Evolutionary conservation across 805 yeast species (phyloP).

Genomic region (Wickerhamiella vanderwaltii): DNA sequence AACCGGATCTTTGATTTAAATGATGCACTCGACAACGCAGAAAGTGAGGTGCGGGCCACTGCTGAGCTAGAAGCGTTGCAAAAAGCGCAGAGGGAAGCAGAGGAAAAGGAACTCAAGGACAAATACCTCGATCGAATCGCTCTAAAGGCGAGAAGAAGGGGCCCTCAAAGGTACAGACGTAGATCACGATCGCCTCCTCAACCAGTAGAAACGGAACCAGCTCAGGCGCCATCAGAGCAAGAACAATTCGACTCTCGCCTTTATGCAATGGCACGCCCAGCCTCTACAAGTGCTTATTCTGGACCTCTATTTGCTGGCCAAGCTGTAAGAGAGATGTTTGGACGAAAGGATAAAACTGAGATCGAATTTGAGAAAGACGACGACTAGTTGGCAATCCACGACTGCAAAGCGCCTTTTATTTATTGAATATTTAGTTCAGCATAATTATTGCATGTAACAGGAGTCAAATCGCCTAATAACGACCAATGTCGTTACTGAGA

Average conservation of each 20-base stretch:
- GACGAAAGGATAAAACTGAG: conserved; percentile 26
- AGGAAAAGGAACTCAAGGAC: conserved; percentile 32
- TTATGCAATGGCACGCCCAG: conserved; percentile 36
- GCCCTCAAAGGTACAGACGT: conserved; percentile 4
- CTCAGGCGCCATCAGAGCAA: background rate
- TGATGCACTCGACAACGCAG: conserved; percentile 15
- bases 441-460: no score
- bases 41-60: conserved; percentile 33
- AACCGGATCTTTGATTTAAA: conserved; percentile 40
- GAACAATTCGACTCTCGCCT: conserved; percentile 39
- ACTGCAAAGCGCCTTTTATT: background rate
- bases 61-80: conserved; percentile 32
- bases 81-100: conserved; percentile 31
- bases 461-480: background rate
- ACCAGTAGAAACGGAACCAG: background rate
- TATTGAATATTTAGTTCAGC: background rate
- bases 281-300: conserved; percentile 38
- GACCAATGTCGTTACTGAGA: background rate
- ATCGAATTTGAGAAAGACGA: conserved; percentile 7
- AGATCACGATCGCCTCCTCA: conserved; percentile 37
- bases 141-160: conserved; percentile 17
- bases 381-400: background rate
- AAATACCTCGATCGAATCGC: conserved; percentile 46
- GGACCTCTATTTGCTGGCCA: conserved; percentile 44
- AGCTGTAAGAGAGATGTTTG: conserved; percentile 41